These are phyloP conservation scores for Prunus dulcis DNA, from an alignment of 306 rosid species.

Conservation along the genomic window DNA sequence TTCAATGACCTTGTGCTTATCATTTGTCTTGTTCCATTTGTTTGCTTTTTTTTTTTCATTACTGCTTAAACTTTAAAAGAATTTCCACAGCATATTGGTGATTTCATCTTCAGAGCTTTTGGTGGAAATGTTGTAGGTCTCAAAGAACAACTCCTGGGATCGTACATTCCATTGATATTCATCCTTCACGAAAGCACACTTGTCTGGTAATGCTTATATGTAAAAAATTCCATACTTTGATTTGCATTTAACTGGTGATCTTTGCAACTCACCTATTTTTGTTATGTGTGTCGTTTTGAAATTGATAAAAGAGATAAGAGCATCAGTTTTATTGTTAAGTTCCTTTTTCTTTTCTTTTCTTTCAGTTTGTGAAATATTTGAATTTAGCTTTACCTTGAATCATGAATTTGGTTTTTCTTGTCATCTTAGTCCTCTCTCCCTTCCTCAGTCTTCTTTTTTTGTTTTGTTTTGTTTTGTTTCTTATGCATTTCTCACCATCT, in stretches of 20 bases:
- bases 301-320: neutral
- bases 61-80: neutral
- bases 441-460: neutral
- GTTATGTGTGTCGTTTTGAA: neutral
- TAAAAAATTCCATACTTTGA: neutral
- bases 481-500: neutral
- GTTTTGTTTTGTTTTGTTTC: neutral
- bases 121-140: slow-evolving; percentile 58
- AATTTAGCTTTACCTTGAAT: too few relatives aligned
- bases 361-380: too few relatives aligned
- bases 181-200: slow-evolving; percentile 90
- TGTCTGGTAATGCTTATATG: slow-evolving; percentile 56
- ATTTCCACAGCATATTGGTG: neutral
- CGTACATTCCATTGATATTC: slow-evolving; percentile 84
- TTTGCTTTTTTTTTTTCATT: neutral
- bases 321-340: neutral
- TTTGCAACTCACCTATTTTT: too few relatives aligned
- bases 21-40: neutral
- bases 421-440: neutral
- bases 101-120: neutral
- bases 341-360: neutral
- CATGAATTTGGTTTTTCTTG: too few relatives aligned
- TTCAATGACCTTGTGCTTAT: neutral
- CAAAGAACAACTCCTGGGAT: slow-evolving; percentile 59
- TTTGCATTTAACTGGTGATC: neutral